phyloP scores from a whole-genome alignment of 108 stramenopile genomes.

The Poteriospumella lacustris region DNA sequence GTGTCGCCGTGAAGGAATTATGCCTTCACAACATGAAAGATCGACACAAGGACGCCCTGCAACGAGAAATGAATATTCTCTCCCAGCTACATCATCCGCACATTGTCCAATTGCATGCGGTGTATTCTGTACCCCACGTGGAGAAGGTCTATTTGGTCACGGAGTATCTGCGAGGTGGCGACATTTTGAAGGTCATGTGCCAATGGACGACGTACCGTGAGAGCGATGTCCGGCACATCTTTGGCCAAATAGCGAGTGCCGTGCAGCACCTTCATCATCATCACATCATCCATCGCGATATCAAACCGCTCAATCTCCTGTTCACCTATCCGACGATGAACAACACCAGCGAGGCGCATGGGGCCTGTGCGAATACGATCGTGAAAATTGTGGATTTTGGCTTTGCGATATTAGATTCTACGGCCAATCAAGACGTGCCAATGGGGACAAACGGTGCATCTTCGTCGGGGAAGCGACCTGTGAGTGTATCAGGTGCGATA shows the following conservation, averaged over 20 bases:
- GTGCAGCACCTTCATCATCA: constrained; percentile 52
- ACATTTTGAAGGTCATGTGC: too few species aligned
- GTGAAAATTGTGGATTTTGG: constrained; percentile 27
- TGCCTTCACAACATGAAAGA: background rate
- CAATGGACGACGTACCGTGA: too few species aligned
- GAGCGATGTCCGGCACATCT: constrained; percentile 26
- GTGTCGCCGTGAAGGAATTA: constrained; percentile 18
- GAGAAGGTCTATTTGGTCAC: constrained; percentile 48
- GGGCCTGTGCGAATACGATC: too few species aligned
- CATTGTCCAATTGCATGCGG: constrained; percentile 18
- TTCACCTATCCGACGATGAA: too few species aligned
- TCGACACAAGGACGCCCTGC: background rate
- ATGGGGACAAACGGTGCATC: too few species aligned
- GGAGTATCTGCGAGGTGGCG: constrained; percentile 54
- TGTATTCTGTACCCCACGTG: too few species aligned
- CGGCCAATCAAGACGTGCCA: background rate
- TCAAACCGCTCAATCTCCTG: constrained; percentile 62
- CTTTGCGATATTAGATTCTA: too few species aligned
- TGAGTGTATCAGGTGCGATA: too few species aligned
- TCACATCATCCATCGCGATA: constrained; percentile 48
- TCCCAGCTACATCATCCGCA: constrained; percentile 1
- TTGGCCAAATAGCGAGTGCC: constrained; percentile 43
- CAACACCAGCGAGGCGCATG: too few species aligned
- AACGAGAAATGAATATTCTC: constrained; percentile 28
- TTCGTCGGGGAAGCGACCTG: too few species aligned